Conservation (phyloP, 2,329 filamentous ascomycete species). For the Epichloe gansuensis region DNA sequence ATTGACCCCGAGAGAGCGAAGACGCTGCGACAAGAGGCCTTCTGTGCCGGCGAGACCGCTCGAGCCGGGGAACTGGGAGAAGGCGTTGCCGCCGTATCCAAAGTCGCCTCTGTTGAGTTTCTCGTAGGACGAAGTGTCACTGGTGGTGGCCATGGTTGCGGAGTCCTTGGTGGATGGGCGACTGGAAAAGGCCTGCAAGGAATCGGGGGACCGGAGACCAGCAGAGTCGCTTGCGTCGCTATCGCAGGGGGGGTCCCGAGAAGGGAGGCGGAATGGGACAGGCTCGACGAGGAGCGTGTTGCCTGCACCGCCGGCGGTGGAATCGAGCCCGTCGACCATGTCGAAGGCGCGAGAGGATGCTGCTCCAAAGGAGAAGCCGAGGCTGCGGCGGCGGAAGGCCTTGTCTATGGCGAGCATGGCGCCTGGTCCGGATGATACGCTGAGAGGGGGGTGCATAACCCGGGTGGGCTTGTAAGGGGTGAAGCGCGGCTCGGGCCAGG, state of each 20-base stretch:
- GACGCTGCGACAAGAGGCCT: constrained; percentile 55
- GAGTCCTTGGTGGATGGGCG: constrained; percentile 25
- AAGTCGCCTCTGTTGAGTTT: constrained; percentile 56
- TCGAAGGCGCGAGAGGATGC: constrained; percentile 22
- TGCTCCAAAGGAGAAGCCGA: constrained; percentile 30
- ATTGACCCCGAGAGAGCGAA: constrained; percentile 48
- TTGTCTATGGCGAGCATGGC: constrained; percentile 46
- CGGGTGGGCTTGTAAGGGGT: constrained; percentile 64
- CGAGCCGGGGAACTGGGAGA: constrained; percentile 19
- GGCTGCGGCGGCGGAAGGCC: constrained; percentile 43
- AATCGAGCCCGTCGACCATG: constrained; percentile 16
- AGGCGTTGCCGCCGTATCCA: constrained; percentile 47
- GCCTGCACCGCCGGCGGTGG: constrained; percentile 12
- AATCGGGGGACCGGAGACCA: constrained; percentile 14
- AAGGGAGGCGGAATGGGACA: constrained; percentile 34
- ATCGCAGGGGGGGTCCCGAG: constrained; percentile 16
- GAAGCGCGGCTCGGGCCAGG: constrained; percentile 77
- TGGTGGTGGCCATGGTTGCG: constrained; percentile 14
- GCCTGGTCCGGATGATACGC: constrained; percentile 26
- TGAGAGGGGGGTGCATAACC: constrained; percentile 32
- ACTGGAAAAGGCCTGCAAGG: constrained; percentile 15
- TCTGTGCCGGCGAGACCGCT: constrained; percentile 32
- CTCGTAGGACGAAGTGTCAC: constrained; percentile 33
- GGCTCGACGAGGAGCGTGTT: constrained; percentile 32
- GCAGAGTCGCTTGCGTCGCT: constrained; percentile 20